phyloP scores from a whole-genome alignment of 257 asterid genomes.

The Solanum bulbocastanum region DNA sequence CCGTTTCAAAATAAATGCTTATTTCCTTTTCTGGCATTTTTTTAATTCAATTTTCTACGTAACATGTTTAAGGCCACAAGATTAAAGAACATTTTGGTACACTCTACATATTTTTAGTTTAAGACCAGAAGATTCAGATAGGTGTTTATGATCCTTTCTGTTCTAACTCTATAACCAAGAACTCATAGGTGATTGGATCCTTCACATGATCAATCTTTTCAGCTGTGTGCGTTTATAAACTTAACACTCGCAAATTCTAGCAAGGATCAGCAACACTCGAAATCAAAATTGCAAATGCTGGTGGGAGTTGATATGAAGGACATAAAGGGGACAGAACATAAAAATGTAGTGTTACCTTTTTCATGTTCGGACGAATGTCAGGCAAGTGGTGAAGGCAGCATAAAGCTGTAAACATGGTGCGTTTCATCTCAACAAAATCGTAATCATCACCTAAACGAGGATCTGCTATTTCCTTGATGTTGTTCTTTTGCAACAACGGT shows the following conservation, averaged over 20 bases:
- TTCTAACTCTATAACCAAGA: not conserved
- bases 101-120: not conserved
- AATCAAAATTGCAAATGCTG: not conserved
- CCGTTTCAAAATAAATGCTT: not conserved
- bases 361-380: conserved; percentile 75
- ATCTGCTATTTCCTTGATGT: conserved; percentile 60
- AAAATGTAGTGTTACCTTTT: conserved; percentile 28
- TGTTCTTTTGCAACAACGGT: conserved; percentile 59
- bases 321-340: not conserved
- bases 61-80: not conserved
- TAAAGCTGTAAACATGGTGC: conserved; percentile 66
- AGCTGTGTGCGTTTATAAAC: not conserved
- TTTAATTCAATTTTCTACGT: too few relatives aligned
- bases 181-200: not conserved
- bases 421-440: conserved; percentile 51
- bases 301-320: not conserved
- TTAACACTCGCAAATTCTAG: not conserved
- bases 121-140: not conserved
- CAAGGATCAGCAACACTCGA: not conserved
- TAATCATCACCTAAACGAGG: conserved; percentile 53
- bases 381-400: conserved; percentile 80
- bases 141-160: not conserved
- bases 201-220: not conserved
- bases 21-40: not conserved
- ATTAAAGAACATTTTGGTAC: not conserved